These are phyloP conservation scores for Alternaria metachromatica DNA, from an alignment of 2,329 filamentous ascomycete species.

Conservation along the genomic window DNA sequence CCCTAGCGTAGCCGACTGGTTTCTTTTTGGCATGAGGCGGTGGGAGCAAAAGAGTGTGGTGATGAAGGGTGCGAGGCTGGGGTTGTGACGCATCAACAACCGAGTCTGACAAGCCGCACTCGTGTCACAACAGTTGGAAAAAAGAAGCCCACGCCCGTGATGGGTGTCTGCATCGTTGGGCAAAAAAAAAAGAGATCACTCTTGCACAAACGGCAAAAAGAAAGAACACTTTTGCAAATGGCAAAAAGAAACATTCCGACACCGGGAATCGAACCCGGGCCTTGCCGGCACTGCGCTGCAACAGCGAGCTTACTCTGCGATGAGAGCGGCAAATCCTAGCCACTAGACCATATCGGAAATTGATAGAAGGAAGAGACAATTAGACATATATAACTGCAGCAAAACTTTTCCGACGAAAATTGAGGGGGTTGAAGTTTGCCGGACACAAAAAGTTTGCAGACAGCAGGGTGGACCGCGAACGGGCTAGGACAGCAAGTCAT, in stretches of 20 bases:
- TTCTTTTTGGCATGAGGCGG: not conserved
- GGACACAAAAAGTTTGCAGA: not conserved
- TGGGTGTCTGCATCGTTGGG: not conserved
- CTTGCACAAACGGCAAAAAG: too few species aligned
- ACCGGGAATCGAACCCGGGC: conserved; percentile 20
- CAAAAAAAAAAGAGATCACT: not conserved
- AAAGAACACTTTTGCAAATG: not conserved
- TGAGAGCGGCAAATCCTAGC: conserved; percentile 22
- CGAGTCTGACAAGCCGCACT: not conserved
- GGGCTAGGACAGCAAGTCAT: not conserved
- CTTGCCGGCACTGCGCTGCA: conserved; percentile 12
- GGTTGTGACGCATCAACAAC: not conserved
- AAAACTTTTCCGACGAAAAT: not conserved
- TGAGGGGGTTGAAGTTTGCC: not conserved
- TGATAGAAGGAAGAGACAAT: not conserved
- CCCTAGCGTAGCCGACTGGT: accelerated
- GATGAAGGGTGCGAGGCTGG: not conserved
- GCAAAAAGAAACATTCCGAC: conserved; percentile 9
- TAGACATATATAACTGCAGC: not conserved
- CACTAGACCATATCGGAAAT: conserved; percentile 17
- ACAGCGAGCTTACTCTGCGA: conserved; percentile 17
- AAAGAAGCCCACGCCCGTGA: not conserved
- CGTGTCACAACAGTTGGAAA: not conserved
- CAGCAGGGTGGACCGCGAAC: not conserved
- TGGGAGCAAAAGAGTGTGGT: not conserved